Evolutionary conservation across 371 early-diverging fungal species (phyloP).

Genomic region (Coemansia sp.): DNA sequence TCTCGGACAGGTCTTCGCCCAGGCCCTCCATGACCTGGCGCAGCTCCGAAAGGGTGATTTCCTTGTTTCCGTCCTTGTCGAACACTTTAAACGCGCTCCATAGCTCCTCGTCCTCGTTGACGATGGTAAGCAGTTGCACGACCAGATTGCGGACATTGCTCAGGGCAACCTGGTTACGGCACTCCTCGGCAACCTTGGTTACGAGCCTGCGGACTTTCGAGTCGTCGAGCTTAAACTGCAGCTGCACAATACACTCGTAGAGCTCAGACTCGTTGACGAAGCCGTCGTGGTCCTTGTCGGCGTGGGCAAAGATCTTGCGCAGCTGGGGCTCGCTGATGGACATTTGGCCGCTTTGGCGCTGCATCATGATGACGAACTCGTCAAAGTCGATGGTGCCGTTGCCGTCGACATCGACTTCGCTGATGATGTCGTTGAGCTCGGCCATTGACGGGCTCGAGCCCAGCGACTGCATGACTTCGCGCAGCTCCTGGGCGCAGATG

Average conservation of each 20-base stretch:
- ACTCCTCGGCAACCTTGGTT: background rate
- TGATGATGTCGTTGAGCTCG: slow-evolving; percentile 7
- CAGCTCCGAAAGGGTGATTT: slow-evolving; percentile 5
- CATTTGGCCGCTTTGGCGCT: background rate
- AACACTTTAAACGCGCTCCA: slow-evolving; percentile 10
- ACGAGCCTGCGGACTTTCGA: background rate
- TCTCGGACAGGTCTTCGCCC: slow-evolving; percentile 6
- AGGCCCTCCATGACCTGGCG: slow-evolving; percentile 9
- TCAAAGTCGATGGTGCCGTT: slow-evolving; percentile 30
- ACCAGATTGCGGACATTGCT: slow-evolving; percentile 1
- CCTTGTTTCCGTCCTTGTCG: slow-evolving; percentile 17
- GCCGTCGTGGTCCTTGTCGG: background rate
- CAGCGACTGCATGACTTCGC: background rate
- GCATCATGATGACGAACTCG: slow-evolving; percentile 27
- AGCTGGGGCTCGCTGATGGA: slow-evolving; percentile 53
- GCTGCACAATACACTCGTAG: background rate
- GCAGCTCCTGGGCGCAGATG: slow-evolving; percentile 7
- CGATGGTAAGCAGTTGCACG: background rate
- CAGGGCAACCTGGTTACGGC: background rate
- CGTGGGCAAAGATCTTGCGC: background rate
- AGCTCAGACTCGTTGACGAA: background rate
- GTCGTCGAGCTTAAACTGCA: background rate
- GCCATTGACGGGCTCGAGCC: slow-evolving; percentile 2
- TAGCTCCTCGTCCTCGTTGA: background rate
- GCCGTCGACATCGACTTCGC: slow-evolving; percentile 20